Base-by-base conservation (phyloP, 257 asterid species). In the Lycium ferocissimum region DNA sequence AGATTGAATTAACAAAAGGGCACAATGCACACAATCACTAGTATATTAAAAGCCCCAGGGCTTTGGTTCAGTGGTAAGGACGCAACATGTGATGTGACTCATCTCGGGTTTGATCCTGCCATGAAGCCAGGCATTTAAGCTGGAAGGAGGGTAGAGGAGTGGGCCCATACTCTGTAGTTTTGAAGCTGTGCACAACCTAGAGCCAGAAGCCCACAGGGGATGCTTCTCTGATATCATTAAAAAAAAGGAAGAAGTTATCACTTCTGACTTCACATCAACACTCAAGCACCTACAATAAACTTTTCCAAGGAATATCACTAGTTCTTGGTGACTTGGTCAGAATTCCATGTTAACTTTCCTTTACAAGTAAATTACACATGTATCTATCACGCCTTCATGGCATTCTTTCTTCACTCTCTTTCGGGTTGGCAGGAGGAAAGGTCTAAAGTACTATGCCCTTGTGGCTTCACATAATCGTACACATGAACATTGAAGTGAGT, bases 251-350 rank as follows among this genome's bases (percentile, higher is more conserved):
- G 38, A 72, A 45, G 38, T 38, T 73, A 70, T 47, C 62, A 75
- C 22, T 78, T 53, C 65, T 78, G 59, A 78, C 49, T 26, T 75
- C 22, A 75, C 43, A 53, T 53, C 26, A 14, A 9, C 14, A 78
- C 61, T 49, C 37, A 33, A 13, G 49, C 20, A 78, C 15, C 54
- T 40, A 70, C 33, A 17, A 26, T 70, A 38, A 70, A 26, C 26
- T 70, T 78, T 53, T 14, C 82, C 82, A 78, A 78, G 65, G 65
- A 33, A 53, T 65, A 26, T 53, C 65, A 53, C 20, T 54, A 78
- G 11, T 53, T 53, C 62, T 33, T 78, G 82, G 65, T 53, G 49
- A 9, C 62, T 33, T 78, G 82, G 65, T 53, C 65, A 9, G 20
- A 75, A 14, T 53, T 78, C 49, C 49, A 75, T 7, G 81, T 22